A percentile compares a stretch with the other conserved stretches of the same genome.
Conservation (phyloP, 2,329 filamentous ascomycete species). For the Phoma sp. region DNA sequence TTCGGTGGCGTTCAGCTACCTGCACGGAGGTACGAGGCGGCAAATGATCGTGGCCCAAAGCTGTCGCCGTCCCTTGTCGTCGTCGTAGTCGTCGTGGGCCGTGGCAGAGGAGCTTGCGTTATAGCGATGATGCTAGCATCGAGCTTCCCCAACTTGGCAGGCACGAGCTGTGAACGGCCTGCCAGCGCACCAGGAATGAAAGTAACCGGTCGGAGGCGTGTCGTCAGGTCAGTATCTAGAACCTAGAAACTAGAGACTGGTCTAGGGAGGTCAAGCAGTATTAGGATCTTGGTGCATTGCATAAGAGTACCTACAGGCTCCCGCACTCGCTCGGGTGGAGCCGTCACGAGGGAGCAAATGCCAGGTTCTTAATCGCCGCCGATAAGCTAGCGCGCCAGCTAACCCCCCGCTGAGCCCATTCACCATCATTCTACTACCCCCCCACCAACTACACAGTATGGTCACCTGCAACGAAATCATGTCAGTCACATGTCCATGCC, state of each 20-base stretch:
- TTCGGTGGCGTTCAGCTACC: background rate
- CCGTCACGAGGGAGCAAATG: conserved; percentile 16
- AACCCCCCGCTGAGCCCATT: background rate
- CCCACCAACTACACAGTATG: background rate
- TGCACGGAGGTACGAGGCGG: background rate
- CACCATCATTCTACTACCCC: too few species aligned
- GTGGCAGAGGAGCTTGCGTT: conserved; percentile 16
- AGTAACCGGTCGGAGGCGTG: background rate
- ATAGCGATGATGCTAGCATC: conserved; percentile 30
- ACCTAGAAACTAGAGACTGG: background rate
- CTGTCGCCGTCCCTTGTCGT: conserved; percentile 2
- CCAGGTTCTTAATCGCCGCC: conserved; percentile 15
- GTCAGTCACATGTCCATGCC: background rate
- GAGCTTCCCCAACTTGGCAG: conserved; percentile 32
- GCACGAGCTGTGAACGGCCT: conserved; percentile 22
- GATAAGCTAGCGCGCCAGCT: conserved; percentile 5
- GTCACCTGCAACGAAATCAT: conserved; percentile 1
- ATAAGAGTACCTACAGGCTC: conserved; percentile 19
- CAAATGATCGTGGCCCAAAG: background rate
- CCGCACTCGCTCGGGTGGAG: conserved; percentile 22
- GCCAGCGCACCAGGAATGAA: conserved; percentile 5
- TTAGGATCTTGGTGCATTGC: conserved; percentile 4
- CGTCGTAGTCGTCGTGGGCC: background rate
- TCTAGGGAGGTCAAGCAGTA: conserved; percentile 3
- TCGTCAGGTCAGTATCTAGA: background rate